Base-by-base conservation (phyloP, 805 yeast species). In the Metschnikowia matae region DNA sequence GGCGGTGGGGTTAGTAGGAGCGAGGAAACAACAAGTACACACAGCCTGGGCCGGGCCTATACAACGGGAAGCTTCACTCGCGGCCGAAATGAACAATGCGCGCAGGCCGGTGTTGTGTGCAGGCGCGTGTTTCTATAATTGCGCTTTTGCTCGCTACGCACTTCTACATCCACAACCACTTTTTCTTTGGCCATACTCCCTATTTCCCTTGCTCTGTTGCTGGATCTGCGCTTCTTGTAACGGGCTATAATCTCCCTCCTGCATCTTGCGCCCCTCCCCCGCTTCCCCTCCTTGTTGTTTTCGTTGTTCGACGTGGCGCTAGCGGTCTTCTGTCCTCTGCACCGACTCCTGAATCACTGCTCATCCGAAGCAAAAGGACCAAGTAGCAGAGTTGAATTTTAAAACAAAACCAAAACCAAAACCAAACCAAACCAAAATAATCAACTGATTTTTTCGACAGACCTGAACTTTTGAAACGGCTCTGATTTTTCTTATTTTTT, bases 121-220 rank as follows among this genome's bases (percentile, higher is more conserved):
- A 44, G 40, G 46, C 4, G 8, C 26, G 6, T n/a, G 13, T 33
- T 34, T 34, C 29, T 33, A 42, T 34, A 42, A 33, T 42, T 42
- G 38, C 45, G 45, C 38, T 34, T 42, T 42, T 42, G 45, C 45
- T 42, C 45, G 45, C 18, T 42, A 32, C 45, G 45, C 38, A 42
- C 38, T 34, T 40, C 26, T 17, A 21, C 45, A 20, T 34, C 20
- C 36, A 34, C 45, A 33, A 11, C 38, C 38, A 42, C 45, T 42
- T 42, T 42, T 50, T 32, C 37, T 47, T 33, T 33, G 14, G 14
- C 34, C 34, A 23, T n/a, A 8, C 32, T 17, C 34, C 23, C 23
- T 18, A 17, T 26, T 26, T 32, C 29, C 29, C 17, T 21, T 17
- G 26, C 34, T 21, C 23, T 18, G 26, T 26, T 31, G 33, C 40